Evolutionary conservation across 148 eudicot genomes (phyloP).

Genomic region (Nyssa sinensis): DNA sequence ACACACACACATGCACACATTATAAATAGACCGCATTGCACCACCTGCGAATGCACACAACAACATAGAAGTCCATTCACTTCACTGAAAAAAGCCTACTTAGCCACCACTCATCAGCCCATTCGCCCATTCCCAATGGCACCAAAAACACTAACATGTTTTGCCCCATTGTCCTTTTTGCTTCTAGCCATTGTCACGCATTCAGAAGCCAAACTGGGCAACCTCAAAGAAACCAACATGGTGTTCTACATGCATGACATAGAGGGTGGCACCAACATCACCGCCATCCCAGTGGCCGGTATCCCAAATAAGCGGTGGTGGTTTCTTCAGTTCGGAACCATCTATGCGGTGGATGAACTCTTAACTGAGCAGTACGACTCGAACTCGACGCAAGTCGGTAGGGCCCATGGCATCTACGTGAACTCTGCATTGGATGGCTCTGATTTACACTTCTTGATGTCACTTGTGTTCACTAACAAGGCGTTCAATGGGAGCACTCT

Average conservation of each 20-base stretch:
- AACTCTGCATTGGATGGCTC: background rate
- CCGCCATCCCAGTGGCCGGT: background rate
- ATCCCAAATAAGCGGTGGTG: background rate
- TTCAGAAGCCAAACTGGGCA: background rate
- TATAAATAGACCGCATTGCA: no score
- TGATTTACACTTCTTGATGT: background rate
- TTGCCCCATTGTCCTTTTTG: background rate
- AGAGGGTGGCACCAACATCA: background rate
- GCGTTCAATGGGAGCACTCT: background rate
- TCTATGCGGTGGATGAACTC: background rate
- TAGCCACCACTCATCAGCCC: no score
- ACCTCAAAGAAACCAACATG: background rate
- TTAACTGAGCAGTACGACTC: background rate
- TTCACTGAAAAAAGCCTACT: no score
- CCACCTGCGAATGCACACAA: no score
- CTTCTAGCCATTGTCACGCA: background rate
- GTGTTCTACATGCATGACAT: background rate
- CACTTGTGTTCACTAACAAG: slow-evolving; percentile 7
- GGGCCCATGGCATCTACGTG: background rate
- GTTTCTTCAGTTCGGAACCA: background rate
- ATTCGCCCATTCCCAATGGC: no score
- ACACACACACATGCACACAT: no score
- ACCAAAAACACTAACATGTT: background rate
- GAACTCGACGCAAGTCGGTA: background rate
- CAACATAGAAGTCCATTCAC: no score